Conservation (phyloP, 164 flowering plant genomes). For the Cinnamomum micranthum region DNA sequence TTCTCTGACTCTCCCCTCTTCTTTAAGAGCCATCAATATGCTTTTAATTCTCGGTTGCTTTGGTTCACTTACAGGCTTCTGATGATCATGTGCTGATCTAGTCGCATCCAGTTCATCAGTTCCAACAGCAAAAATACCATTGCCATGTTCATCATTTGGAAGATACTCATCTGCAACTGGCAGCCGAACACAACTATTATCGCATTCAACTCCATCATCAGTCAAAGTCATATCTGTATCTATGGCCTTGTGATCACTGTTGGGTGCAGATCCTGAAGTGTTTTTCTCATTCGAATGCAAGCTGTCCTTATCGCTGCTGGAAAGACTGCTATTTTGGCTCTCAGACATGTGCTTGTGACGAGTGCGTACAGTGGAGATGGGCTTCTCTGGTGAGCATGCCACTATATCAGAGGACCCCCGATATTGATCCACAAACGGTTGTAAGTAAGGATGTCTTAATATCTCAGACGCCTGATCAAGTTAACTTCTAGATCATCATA, state of each 20-base stretch:
- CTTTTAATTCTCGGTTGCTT: conserved; percentile 72
- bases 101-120: conserved; percentile 32
- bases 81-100: conserved; percentile 35
- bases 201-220: conserved; percentile 38
- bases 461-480: conserved; percentile 79
- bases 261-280: conserved; percentile 21
- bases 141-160: conserved; percentile 31
- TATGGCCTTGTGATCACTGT: conserved; percentile 43
- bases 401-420: conserved; percentile 28
- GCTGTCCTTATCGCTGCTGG: conserved; percentile 81
- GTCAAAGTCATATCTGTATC: conserved; percentile 40
- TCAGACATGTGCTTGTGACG: conserved; percentile 44
- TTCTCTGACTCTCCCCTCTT: conserved; percentile 74
- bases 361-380: conserved; percentile 27
- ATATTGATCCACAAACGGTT: conserved; percentile 73
- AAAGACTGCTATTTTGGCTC: conserved; percentile 81
- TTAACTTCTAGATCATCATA: conserved; percentile 21
- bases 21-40: conserved; percentile 76
- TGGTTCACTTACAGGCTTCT: conserved; percentile 31
- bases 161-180: conserved; percentile 17
- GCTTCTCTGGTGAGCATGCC: conserved; percentile 48
- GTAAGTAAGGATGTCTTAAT: conserved; percentile 86
- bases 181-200: conserved; percentile 12
- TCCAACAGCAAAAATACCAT: conserved; percentile 14
- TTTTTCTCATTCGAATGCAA: conserved; percentile 57